These are phyloP conservation scores for Penicillium simplicissimum DNA, from an alignment of 495 filamentous ascomycete species.

Conservation along the genomic window DNA sequence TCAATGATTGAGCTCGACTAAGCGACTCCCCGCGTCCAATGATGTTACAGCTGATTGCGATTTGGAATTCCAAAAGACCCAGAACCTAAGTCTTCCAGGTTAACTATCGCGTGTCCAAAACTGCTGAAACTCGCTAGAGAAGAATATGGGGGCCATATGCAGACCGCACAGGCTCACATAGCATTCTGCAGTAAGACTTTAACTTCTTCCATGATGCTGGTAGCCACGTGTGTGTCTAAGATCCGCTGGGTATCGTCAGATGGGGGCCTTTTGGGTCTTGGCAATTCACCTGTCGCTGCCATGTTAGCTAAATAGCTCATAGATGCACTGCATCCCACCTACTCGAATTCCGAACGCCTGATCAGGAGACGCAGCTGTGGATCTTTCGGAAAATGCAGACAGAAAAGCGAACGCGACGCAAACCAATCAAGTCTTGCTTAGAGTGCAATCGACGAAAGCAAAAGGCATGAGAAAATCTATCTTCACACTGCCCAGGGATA, in stretches of 20 bases:
- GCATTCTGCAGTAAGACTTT: conserved; percentile 4
- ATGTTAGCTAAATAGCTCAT: neutral
- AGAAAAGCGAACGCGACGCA: conserved; percentile 17
- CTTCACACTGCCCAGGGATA: neutral
- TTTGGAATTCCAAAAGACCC: neutral
- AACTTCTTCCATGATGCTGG: neutral
- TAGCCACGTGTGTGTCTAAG: conserved; percentile 4
- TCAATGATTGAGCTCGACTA: neutral
- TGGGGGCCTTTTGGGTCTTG: conserved; percentile 13
- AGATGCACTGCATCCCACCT: neutral
- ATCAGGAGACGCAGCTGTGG: neutral
- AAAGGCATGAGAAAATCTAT: conserved; percentile 9
- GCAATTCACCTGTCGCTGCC: neutral
- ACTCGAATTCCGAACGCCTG: neutral
- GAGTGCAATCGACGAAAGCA: conserved; percentile 28
- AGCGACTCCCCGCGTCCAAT: neutral
- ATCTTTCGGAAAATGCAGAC: conserved; percentile 9
- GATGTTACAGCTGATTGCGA: neutral
- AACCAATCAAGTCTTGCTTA: conserved; percentile 25
- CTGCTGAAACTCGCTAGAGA: neutral
- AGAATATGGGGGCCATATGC: neutral
- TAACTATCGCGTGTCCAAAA: neutral
- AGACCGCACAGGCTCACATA: too few species aligned
- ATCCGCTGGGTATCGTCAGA: neutral
- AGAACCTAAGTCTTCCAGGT: neutral